Base-by-base conservation (phyloP, 2,329 filamentous ascomycete species). In the Claviceps sp. region DNA sequence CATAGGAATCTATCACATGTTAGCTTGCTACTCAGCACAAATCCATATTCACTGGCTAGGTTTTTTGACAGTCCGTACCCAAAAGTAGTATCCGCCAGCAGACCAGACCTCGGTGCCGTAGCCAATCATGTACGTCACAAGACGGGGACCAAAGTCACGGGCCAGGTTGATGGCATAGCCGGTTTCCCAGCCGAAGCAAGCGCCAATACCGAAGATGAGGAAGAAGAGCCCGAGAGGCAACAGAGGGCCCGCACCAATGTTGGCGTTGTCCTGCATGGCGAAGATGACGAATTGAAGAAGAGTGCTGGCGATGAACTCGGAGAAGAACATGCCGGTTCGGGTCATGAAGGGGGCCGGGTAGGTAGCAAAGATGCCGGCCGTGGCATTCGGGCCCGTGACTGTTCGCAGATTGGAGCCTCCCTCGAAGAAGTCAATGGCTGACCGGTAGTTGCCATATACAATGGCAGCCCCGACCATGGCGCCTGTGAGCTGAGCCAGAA, bases 91-190 rank as follows among this genome's bases (percentile, higher is more conserved):
- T 13, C 73, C 73, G 2, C 83, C 82, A 1, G 80, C 77, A 9
- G 72, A 74, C 79, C 82, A 88, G 0, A 87, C 83, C 48, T 82
- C 75, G 47, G 64, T 64, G 1, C 82, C 82, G 60, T 88, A 88
- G 2, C 85, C 85, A 50, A 87, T 59, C 61, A 82, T 77, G 61
- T 80, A 85, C 1, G 78, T 77, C 55, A 85, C 77, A 44, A 87
- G 64, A 11, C 84, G 71, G 9, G 83, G 83, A 1, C 82, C 82
- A 61, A 88, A 85, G 56, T 88, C 85, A 64, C 85, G 75, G 38
- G 83, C 84, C 43, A 86, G 65, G 60, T 88, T 88, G 57, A 87
- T 86, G 16, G 83, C 84, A 65, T 85, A 88, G 39, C 85, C 83
- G 1, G 84, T 88, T 64, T 88, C 78, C 82, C 82, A 87, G 6